Percentiles rank a stretch among this genome's conserved stretches.
Evolutionary conservation across 768 basidiomycete genomes (phyloP).

Genomic region (Sarcodon sp.): DNA sequence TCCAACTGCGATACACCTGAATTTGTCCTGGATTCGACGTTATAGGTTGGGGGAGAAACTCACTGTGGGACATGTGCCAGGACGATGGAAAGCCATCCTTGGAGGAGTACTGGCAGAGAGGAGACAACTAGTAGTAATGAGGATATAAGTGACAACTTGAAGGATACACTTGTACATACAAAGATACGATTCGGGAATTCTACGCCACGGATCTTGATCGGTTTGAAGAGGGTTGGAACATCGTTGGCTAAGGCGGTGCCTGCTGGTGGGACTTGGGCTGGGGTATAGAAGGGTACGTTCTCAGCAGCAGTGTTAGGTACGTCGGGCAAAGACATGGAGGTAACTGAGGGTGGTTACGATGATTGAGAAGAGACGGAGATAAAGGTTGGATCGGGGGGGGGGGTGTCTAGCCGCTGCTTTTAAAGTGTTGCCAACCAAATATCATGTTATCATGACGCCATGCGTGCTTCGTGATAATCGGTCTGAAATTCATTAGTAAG

Average conservation of each 20-base stretch:
- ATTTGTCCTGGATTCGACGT: neutral
- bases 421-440: no score
- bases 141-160: neutral
- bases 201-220: constrained; percentile 27
- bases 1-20: constrained; percentile 24
- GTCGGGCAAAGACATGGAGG: no score
- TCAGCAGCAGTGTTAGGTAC: constrained; percentile 24
- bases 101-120: constrained; percentile 49
- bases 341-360: no score
- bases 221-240: constrained; percentile 36
- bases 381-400: no score
- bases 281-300: constrained; percentile 31
- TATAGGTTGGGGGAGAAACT: constrained; percentile 2
- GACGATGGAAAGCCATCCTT: constrained; percentile 35
- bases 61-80: constrained; percentile 44
- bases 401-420: no score
- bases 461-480: no score
- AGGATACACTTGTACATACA: constrained; percentile 6
- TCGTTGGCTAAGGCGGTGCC: constrained; percentile 31
- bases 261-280: constrained; percentile 28
- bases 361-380: no score
- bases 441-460: no score
- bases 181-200: constrained; percentile 18
- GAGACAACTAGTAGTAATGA: constrained; percentile 25
- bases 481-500: no score